These are phyloP conservation scores for Petunia axillaris DNA, from an alignment of 257 asterid species.

Conservation along the genomic window DNA sequence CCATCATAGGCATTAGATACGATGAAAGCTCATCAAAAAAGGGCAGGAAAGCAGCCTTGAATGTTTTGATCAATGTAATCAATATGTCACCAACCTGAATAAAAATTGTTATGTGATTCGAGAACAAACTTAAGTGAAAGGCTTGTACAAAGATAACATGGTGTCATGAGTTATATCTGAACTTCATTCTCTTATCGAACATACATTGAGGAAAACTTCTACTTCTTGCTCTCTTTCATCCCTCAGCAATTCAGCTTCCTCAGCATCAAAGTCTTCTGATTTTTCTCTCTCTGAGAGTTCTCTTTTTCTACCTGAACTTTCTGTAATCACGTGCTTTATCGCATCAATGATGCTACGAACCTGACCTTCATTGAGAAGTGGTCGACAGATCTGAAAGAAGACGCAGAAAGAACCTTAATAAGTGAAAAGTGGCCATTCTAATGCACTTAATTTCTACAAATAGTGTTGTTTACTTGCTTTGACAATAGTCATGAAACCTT, in stretches of 20 bases:
- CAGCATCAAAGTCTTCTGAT: too few species aligned
- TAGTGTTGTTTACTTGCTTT: too few species aligned
- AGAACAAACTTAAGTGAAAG: too few species aligned
- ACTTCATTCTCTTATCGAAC: conserved; percentile 24
- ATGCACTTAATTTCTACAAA: neutral
- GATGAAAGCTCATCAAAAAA: conserved; percentile 84
- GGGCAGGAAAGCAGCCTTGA: conserved; percentile 83
- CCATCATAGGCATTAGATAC: conserved; percentile 95
- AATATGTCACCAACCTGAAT: conserved; percentile 82
- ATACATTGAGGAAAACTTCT: conserved; percentile 90
- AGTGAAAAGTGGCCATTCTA: conserved; percentile 65
- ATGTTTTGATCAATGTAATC: conserved; percentile 84
- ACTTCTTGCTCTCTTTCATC: conserved; percentile 98
- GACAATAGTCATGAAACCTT: too few species aligned
- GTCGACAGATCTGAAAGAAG: too few species aligned
- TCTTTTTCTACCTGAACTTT: too few species aligned
- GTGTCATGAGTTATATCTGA: too few species aligned
- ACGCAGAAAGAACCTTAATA: conserved; percentile 31
- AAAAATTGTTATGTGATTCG: neutral
- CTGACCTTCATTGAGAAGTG: too few species aligned
- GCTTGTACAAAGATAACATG: too few species aligned
- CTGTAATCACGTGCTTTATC: too few species aligned
- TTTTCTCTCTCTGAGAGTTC: too few species aligned
- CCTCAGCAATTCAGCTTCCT: conserved; percentile 67
- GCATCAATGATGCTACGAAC: too few species aligned